Evolutionary conservation across 768 basidiomycete species (phyloP), one percentile per base, ranked within the genome.

Genomic region (Suillus paluster): DNA sequence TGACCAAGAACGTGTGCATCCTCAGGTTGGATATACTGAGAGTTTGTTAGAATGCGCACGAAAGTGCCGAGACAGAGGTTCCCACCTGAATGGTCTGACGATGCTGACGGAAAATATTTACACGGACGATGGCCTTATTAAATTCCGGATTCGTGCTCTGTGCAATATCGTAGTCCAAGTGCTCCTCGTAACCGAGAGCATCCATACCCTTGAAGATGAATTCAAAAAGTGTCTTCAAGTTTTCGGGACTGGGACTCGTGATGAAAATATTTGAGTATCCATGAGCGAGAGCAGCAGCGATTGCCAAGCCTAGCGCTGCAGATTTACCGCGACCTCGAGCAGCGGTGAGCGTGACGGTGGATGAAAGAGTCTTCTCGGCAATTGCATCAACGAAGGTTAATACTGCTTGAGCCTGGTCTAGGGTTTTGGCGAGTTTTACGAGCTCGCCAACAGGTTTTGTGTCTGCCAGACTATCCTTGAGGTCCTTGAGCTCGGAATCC

Each of bases 231-330:
- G 97, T 99, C 79, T 92, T 96, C 78, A 99, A 79, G 75, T 99
- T 99, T 77, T 99, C 97, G 2, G 97, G 97, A 70, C 90, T 94
- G 1, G 97, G 97, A 74, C 92, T 95, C 11, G 97, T 99, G 57
- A 99, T 94, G 72, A 99, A 99, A 61, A 99, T 94, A 75, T 99
- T 99, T 57, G 92, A 91, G 73, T 99, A 99, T 27, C 95, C 95
- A 69, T 97, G 92, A 1, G 89, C 91, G 23, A 99, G 80, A 1
- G 97, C 96, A 14, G 94, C 91, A 1, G 97, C 92, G 63, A 99
- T 93, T 1, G 95, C 93, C 53, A 99, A 79, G 41, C 97, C 97
- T n/a, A 99, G 80, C 1, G 96, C 94, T 15, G 97, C 96, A 23
- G 94, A 96, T 75, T 99, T 99, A 59, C 97, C 97, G 21, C 97